Evolutionary conservation across 257 asterid genomes (phyloP).

Genomic region (Jaltomata sinuosa): DNA sequence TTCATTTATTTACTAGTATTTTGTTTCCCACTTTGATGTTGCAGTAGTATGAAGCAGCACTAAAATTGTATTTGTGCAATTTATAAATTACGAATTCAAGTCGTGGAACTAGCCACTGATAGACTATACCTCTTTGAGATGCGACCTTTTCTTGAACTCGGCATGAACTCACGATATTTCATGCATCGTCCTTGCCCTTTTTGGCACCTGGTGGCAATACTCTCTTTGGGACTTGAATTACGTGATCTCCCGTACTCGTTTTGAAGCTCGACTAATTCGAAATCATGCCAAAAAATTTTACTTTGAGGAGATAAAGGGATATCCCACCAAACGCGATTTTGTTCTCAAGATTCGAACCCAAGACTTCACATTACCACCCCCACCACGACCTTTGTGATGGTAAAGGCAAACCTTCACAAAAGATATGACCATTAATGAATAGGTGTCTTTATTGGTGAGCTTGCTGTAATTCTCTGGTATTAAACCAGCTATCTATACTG

Average conservation of each 20-base stretch:
- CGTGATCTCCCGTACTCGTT: background rate
- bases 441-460: background rate
- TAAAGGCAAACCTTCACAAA: background rate
- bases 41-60: background rate
- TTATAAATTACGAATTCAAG: background rate
- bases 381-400: background rate
- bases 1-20: background rate
- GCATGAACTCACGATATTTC: background rate
- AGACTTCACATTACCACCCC: background rate
- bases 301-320: too few relatives aligned
- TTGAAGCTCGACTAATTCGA: background rate
- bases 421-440: background rate
- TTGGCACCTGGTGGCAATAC: background rate
- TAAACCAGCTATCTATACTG: background rate
- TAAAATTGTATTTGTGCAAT: background rate
- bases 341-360: background rate
- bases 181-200: background rate
- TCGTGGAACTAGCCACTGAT: background rate
- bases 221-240: background rate
- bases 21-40: background rate
- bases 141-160: accelerated
- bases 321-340: background rate
- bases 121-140: background rate
- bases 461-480: background rate
- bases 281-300: background rate